These are phyloP conservation scores for Trichoderma hamatum DNA, from an alignment of 2,329 filamentous ascomycete species.

Conservation along the genomic window DNA sequence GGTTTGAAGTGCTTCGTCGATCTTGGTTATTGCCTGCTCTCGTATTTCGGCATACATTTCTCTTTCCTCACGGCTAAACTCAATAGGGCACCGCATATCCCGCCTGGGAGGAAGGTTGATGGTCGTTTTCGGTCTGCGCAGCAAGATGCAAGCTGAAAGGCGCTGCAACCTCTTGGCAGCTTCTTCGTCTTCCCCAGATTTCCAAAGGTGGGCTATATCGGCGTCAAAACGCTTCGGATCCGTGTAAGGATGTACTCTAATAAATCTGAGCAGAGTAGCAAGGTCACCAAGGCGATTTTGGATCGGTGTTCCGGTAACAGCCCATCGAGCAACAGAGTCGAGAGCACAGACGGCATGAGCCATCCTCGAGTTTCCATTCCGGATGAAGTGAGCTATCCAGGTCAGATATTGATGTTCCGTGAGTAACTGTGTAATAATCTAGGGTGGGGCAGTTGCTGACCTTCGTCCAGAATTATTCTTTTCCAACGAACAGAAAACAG, in stretches of 20 bases:
- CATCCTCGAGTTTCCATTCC: slow-evolving; percentile 41
- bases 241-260: not conserved
- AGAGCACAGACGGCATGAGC: slow-evolving; percentile 44
- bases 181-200: not conserved
- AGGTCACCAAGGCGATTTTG: slow-evolving; percentile 50
- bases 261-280: slow-evolving; percentile 43
- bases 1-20: not conserved
- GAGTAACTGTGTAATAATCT: not conserved
- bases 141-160: not conserved
- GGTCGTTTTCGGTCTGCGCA: not conserved
- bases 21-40: not conserved
- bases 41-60: not conserved
- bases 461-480: not conserved
- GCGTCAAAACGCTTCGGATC: not conserved
- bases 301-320: slow-evolving; percentile 52
- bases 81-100: not conserved
- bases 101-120: not conserved
- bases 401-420: not conserved
- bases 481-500: not conserved
- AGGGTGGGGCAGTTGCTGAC: not conserved
- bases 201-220: not conserved
- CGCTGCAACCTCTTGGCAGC: not conserved
- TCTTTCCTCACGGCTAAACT: not conserved
- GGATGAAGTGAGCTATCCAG: slow-evolving; percentile 46
- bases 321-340: slow-evolving; percentile 45